Evolutionary conservation across 805 yeast genomes (phyloP).

Genomic region (Metschnikowia picachoensis): DNA sequence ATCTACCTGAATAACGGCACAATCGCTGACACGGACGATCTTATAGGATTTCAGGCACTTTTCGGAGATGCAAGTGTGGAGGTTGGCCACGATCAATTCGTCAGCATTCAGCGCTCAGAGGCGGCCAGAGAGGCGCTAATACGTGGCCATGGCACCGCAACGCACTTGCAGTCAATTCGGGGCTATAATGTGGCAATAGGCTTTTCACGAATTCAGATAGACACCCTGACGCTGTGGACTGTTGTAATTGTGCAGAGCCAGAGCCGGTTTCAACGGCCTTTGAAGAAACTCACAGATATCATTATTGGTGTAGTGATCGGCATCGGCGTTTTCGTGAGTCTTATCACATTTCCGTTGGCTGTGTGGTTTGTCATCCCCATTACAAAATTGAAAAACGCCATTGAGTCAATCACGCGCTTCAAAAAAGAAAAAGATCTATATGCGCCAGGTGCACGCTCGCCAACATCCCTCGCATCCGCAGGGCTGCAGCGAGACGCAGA

Average conservation of each 20-base stretch:
- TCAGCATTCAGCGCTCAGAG: conserved; percentile 23
- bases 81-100: conserved; percentile 23
- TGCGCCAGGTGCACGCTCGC: background rate
- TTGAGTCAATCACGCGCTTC: conserved; percentile 61
- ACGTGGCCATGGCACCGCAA: conserved; percentile 26
- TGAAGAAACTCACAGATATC: conserved; percentile 57
- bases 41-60: conserved; percentile 44
- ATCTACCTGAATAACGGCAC: conserved; percentile 28
- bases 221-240: conserved; percentile 54
- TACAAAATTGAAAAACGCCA: conserved; percentile 71
- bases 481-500: background rate
- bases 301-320: conserved; percentile 77
- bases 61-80: conserved; percentile 24
- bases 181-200: conserved; percentile 35
- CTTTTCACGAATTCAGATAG: conserved; percentile 26
- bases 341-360: conserved; percentile 78
- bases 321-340: conserved; percentile 67
- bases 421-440: conserved; percentile 25
- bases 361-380: conserved; percentile 85
- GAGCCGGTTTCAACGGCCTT: conserved; percentile 57
- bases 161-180: conserved; percentile 20
- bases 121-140: conserved; percentile 29
- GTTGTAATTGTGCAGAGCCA: conserved; percentile 66
- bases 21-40: conserved; percentile 29
- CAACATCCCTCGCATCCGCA: background rate